Base-by-base conservation (phyloP, 106 monocot species). In the Apostasia ramifera region DNA sequence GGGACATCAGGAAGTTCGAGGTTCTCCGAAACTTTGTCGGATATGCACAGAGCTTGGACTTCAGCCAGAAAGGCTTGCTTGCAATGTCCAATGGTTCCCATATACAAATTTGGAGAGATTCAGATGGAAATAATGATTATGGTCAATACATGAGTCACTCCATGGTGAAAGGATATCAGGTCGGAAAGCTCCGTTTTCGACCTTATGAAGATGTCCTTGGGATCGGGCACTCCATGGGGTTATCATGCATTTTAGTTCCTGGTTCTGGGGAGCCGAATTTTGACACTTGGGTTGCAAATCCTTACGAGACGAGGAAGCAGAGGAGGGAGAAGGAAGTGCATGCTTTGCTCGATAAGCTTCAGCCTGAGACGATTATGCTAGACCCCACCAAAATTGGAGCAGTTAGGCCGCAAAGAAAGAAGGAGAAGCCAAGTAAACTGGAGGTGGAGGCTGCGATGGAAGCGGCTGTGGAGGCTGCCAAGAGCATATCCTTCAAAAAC, bases 261-360 rank as follows among this genome's bases (percentile, higher is more conserved):
- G 92, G 95, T 38, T 80, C 92, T 2, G 95, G 95, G 10, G 95
- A 97, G 61, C 92, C 95, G 0, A 97, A 97, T 59, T 97, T 97
- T 63, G 92, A 97, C 74, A 72, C 84, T 7, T 97, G 84, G 84
- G 95, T 92, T 47, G 95, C 89, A 1, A 92, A 92, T 74, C 95
- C 95, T 3, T 86, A 80, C 11, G 95, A 92, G 52, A 97, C 92
- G 1, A 65, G 37, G 4, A 79, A 80, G 40, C 95, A 97, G 72
- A 80, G 86, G 46, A 86, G 95, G 51, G 89, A 97, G 81, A 97
- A 89, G 53, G 95, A 92, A 68, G 82, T 97, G 51, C 92, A 89
- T 56, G 42, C 78, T 63, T 81, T 97, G 3, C 74, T 92, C 2
- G 89, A 97, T 66, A 97, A 97, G 75, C 89, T 97, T 71, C 92